Evolutionary conservation across 352 stramenopile species (phyloP).

Genomic region (Sclerospora graminicola): DNA sequence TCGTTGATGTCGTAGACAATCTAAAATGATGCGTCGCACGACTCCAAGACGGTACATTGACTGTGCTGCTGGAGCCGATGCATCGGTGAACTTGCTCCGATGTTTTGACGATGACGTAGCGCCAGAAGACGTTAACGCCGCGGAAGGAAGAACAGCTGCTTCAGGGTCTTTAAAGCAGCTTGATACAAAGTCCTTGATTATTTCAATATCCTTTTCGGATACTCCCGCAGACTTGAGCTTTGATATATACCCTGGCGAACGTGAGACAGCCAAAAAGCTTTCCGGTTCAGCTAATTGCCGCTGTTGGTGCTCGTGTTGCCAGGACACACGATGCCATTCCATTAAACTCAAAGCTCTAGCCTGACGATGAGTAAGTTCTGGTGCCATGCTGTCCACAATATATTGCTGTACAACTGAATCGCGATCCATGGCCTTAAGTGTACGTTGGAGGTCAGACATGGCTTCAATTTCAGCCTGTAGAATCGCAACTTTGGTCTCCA

Average conservation of each 20-base stretch:
- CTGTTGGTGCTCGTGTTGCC: constrained; percentile 43
- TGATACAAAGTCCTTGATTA: constrained; percentile 82
- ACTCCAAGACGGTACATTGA: constrained; percentile 58
- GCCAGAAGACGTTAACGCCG: constrained; percentile 6
- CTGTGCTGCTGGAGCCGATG: constrained; percentile 23
- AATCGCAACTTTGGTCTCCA: constrained; percentile 77
- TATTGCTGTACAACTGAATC: constrained; percentile 83
- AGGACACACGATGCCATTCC: constrained; percentile 66
- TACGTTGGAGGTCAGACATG: constrained; percentile 50
- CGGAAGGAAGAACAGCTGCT: constrained; percentile 23
- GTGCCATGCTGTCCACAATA: constrained; percentile 73
- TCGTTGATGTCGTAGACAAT: constrained; percentile 61
- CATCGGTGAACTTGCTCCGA: constrained; percentile 54
- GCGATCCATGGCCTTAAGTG: constrained; percentile 66
- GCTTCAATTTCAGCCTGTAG: constrained; percentile 73
- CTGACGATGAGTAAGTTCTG: constrained; percentile 69
- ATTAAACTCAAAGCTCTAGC: constrained; percentile 67
- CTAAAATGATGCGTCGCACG: constrained; percentile 58
- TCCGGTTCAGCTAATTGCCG: constrained; percentile 29
- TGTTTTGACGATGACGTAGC: constrained; percentile 29
- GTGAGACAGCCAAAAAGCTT: constrained; percentile 33
- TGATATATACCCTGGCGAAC: constrained; percentile 27
- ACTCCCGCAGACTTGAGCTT: constrained; percentile 53
- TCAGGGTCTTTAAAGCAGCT: constrained; percentile 72
- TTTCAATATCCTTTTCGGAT: constrained; percentile 57